Evolutionary conservation across 2,329 filamentous ascomycete species (phyloP).

Genomic region (Botrytis pseudocinerea): DNA sequence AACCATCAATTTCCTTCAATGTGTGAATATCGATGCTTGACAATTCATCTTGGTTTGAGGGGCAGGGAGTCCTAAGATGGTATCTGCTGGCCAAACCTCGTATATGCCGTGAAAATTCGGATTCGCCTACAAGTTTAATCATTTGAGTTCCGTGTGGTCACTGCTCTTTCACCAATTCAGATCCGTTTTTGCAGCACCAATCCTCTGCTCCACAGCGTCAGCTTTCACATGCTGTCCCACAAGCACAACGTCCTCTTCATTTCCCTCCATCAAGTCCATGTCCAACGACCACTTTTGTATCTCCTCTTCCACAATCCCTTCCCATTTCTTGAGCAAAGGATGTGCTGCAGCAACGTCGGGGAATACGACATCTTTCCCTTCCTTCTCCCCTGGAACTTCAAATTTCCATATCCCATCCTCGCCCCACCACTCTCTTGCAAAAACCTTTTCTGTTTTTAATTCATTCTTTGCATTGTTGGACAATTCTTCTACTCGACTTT

Average conservation of each 20-base stretch:
- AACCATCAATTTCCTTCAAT: neutral
- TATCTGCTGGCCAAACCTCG: slow-evolving; percentile 14
- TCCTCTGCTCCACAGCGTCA: slow-evolving; percentile 23
- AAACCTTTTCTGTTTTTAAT: slow-evolving; percentile 61
- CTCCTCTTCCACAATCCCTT: slow-evolving; percentile 45
- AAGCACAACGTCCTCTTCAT: slow-evolving; percentile 21
- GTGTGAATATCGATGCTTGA: neutral
- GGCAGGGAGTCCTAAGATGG: neutral
- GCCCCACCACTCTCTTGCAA: slow-evolving; percentile 66
- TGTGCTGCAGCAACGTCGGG: slow-evolving; percentile 65
- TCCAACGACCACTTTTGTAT: slow-evolving; percentile 46
- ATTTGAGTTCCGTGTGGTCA: neutral
- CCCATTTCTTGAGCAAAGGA: slow-evolving; percentile 67
- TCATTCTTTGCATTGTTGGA: slow-evolving; percentile 56
- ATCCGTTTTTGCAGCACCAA: slow-evolving; percentile 33
- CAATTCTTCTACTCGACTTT: slow-evolving; percentile 40
- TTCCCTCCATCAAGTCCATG: slow-evolving; percentile 34
- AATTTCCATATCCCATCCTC: slow-evolving; percentile 72
- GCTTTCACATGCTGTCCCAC: slow-evolving; percentile 5
- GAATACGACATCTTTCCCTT: slow-evolving; percentile 52
- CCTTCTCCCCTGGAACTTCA: slow-evolving; percentile 49
- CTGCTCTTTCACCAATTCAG: slow-evolving; percentile 15
- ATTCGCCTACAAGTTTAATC: neutral
- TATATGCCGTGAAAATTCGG: slow-evolving; percentile 18
- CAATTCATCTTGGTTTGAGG: neutral